Evolutionary conservation across 2,329 filamentous ascomycete species (phyloP).

Genomic region (Ceratocystis alfenasii): DNA sequence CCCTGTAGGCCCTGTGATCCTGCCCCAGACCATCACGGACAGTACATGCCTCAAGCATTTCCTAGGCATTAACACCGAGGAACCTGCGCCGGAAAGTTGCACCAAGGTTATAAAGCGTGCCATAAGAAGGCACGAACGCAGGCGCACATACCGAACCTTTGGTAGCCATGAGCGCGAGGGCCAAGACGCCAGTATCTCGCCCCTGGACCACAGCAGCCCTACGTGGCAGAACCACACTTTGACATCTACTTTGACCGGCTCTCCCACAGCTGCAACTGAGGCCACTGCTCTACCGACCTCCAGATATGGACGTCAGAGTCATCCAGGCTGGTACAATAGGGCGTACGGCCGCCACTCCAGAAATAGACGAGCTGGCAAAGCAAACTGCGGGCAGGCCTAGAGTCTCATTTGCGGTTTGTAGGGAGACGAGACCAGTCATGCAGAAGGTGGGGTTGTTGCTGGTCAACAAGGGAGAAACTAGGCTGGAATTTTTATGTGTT

Average conservation of each 20-base stretch:
- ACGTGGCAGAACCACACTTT: neutral
- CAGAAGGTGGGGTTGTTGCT: neutral
- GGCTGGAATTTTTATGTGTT: neutral
- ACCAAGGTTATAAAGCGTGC: neutral
- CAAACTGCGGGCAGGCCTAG: neutral
- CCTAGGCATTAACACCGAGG: neutral
- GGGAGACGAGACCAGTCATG: neutral
- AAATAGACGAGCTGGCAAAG: neutral
- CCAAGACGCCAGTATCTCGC: neutral
- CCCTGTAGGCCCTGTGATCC: neutral
- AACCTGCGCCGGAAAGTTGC: neutral
- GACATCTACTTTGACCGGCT: neutral
- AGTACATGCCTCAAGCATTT: neutral
- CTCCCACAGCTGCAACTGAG: neutral
- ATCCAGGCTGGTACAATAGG: neutral
- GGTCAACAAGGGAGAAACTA: neutral
- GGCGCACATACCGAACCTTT: neutral
- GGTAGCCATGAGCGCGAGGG: slow-evolving; percentile 7
- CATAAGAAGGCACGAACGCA: neutral
- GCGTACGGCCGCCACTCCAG: neutral
- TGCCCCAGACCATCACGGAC: neutral
- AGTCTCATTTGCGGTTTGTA: neutral
- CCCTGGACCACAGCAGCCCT: neutral
- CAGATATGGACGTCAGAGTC: neutral
- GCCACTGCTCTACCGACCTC: neutral